Evolutionary conservation across 2,329 filamentous ascomycete species (phyloP), one percentile per base, ranked within the genome.

Genomic region (Sphaerulina musiva): DNA sequence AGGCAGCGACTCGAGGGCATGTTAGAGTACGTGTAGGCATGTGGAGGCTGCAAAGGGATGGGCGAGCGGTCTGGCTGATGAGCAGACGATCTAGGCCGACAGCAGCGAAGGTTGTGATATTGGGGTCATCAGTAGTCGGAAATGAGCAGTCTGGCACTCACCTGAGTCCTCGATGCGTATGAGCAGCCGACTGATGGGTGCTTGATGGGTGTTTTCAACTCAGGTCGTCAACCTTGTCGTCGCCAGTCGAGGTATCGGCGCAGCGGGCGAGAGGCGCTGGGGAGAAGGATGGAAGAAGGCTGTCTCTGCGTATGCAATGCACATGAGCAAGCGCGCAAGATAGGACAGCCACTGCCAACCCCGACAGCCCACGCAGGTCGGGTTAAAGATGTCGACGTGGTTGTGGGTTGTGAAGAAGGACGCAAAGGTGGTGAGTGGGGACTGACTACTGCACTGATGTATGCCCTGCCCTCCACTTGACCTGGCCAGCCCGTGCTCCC

Each of bases 151-250:
- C 56, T 39, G 48, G 51, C 50, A 61, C 64, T 65, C 59, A 67
- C 64, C 63, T 52, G 49, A 52, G 60, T 58, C 64, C 61, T 54
- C 60, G 59, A 59, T 49, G 56, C 47, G 39, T 52, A 46, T 47
- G 50, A 56, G 43, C 62, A 59, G 49, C 48, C 50, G 39, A 50
- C 51, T 56, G 65, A 65, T 65, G 64, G 59, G 52, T 50, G 54
- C 55, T 48, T 56, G 63, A 61, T 62, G 63, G 51, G 47, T 54
- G 55, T 59, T 60, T 54, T 59, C 57, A 51, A 53, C 31, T 48
- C 40, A 31, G 44, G 38, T 38, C 39, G 48, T 50, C 50, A 51
- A 49, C 44, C 48, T 63, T 60, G 65, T 65, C 61, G 59, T 62
- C 62, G 65, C 56, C 63, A 60, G 57, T 41, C 12, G 34, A 38